phyloP scores from a whole-genome alignment of 306 rosid species.

The Cucumis hystrix region DNA sequence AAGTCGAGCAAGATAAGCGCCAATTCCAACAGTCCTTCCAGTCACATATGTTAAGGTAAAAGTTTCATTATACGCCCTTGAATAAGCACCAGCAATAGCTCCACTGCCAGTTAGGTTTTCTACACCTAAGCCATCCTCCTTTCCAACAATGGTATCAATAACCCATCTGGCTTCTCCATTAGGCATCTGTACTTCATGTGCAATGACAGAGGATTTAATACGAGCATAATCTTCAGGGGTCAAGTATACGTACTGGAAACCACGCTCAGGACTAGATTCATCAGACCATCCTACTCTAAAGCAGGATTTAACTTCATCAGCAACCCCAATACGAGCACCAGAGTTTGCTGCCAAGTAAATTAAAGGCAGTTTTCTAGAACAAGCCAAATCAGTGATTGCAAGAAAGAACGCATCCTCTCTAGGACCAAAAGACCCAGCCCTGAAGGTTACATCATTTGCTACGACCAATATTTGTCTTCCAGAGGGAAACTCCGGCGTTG shows the following conservation, averaged over 20 bases:
- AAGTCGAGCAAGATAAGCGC: slow-evolving; percentile 98
- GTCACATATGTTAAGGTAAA: slow-evolving; percentile 91
- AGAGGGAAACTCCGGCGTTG: slow-evolving; percentile 85
- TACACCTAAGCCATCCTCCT: slow-evolving; percentile 92
- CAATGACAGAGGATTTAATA: slow-evolving; percentile 71
- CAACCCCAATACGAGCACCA: slow-evolving; percentile 95
- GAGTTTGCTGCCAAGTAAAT: slow-evolving; percentile 96
- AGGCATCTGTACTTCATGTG: slow-evolving; percentile 57
- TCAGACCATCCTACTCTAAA: slow-evolving; percentile 97
- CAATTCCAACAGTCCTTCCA: slow-evolving; percentile 95
- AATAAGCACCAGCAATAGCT: slow-evolving; percentile 90
- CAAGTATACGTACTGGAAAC: slow-evolving; percentile 82
- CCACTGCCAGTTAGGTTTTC: slow-evolving; percentile 97
- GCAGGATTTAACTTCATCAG: slow-evolving; percentile 90
- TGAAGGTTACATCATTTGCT: slow-evolving; percentile 86
- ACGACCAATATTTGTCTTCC: slow-evolving; percentile 84
- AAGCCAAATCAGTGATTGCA: slow-evolving; percentile 89
- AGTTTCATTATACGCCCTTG: slow-evolving; percentile 87
- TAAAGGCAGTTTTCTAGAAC: slow-evolving; percentile 65
- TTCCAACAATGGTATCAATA: slow-evolving; percentile 89
- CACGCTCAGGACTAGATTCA: slow-evolving; percentile 81
- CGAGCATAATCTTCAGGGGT: slow-evolving; percentile 77
- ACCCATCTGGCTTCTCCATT: slow-evolving; percentile 91
- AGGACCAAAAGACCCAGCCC: slow-evolving; percentile 97
- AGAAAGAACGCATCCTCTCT: slow-evolving; percentile 89